phyloP scores from a whole-genome alignment of 106 monocot species.

The Apostasia shenzhenica region DNA sequence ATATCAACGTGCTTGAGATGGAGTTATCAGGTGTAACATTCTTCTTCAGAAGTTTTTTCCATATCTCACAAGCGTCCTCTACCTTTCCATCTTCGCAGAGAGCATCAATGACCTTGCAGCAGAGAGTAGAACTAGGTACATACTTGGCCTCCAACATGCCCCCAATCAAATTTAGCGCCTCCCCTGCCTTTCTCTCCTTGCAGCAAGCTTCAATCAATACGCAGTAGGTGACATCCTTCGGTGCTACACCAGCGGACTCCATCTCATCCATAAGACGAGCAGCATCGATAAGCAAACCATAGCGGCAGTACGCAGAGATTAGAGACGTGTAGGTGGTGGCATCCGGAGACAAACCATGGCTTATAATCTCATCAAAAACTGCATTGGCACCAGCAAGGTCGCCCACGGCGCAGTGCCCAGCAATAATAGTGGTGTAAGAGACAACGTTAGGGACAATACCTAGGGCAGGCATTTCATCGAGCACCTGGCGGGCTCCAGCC shows the following conservation, averaged over 20 bases:
- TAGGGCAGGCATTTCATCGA: constrained; percentile 76
- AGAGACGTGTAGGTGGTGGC: constrained; percentile 47
- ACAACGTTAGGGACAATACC: constrained; percentile 60
- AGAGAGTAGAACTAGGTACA: constrained; percentile 44
- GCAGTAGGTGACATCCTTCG: constrained; percentile 59
- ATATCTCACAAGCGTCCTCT: constrained; percentile 55
- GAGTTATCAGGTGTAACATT: constrained; percentile 64
- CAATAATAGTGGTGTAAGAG: constrained; percentile 57
- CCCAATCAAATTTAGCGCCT: constrained; percentile 51
- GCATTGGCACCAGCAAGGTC: constrained; percentile 35
- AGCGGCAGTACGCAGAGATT: constrained; percentile 52
- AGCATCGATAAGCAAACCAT: constrained; percentile 36
- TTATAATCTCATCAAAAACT: constrained; percentile 34
- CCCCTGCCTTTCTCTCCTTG: constrained; percentile 39
- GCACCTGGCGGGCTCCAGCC: constrained; percentile 34
- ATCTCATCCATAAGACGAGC: constrained; percentile 71
- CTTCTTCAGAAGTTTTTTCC: constrained; percentile 61
- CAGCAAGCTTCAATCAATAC: constrained; percentile 58
- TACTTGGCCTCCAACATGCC: constrained; percentile 53
- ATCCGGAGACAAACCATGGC: constrained; percentile 38
- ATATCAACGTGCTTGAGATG: constrained; percentile 62
- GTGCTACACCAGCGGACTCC: constrained; percentile 34
- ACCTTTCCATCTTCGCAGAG: constrained; percentile 67
- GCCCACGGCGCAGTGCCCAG: constrained; percentile 26
- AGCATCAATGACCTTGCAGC: constrained; percentile 71